Evolutionary conservation across 768 basidiomycete genomes (phyloP), one percentile per base, ranked within the genome.

Genomic region (Grammothele lineata): DNA sequence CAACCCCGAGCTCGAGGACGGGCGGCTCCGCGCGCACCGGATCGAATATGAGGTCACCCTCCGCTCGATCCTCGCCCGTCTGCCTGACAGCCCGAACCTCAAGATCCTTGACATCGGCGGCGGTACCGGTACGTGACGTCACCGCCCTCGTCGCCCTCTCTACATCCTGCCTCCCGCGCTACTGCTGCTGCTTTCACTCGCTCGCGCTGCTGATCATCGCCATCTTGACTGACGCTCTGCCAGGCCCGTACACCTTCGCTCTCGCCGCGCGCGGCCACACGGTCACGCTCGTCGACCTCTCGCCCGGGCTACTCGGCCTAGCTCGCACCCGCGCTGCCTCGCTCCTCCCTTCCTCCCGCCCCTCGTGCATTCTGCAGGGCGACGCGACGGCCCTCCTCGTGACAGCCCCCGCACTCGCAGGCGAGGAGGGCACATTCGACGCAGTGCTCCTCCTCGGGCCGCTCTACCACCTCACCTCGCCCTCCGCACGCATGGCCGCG

Each of bases 351-450:
- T 4, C 26, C 19, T 6, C 36, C 11, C 42, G 35, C 22, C 51
- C 50, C n/a, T n/a, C 19, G 26, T 41, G 45, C 43, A 51, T 48
- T 42, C 34, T 48, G 4, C 9, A 24, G 8, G 84, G 59, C n/a
- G n/a, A n/a, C n/a, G n/a, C n/a, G n/a, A n/a, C n/a, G n/a, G n/a
- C 65, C 81, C 67, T 53, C 84, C 85, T 1, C 83, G 38, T 39
- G 11, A 14, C 34, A 21, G 27, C 33, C n/a, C 35, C 37, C 87
- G 15, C 11, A 24, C 87, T 14, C 66, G 92, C 50, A 5, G 33
- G 17, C 23, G 57, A 55, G 19, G 26, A 35, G 22, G 50, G 37
- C 6, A 51, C 38, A 24, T 58, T 55, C 40, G 57, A 58, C 41
- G 54, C 47, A 5, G 57, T 58, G 23, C 51, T 58, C 42, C 48